These are phyloP conservation scores for Venturia pyrina DNA, from an alignment of 2,329 filamentous ascomycete species.

Conservation along the genomic window DNA sequence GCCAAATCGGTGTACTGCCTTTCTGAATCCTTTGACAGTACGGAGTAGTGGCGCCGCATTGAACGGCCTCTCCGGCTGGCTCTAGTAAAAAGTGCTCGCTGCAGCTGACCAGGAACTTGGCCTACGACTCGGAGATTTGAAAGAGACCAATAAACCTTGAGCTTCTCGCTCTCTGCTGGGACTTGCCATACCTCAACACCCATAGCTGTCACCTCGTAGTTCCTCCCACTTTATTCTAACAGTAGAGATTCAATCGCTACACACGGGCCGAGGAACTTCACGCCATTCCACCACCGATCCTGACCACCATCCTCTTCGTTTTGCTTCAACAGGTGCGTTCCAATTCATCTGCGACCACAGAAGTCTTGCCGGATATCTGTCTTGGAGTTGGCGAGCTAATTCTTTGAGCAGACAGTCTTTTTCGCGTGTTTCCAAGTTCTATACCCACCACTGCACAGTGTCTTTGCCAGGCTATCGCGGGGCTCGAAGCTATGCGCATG, in stretches of 20 bases:
- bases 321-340: background rate
- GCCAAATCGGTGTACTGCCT: background rate
- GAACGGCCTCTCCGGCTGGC: background rate
- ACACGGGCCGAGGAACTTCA: background rate
- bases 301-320: background rate
- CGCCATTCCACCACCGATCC: background rate
- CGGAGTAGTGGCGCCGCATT: background rate
- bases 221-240: background rate
- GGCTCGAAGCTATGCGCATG: background rate
- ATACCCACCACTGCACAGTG: background rate
- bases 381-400: background rate
- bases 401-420: background rate
- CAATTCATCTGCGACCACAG: background rate
- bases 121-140: slow-evolving; percentile 6
- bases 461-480: background rate
- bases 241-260: background rate
- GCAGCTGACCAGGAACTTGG: slow-evolving; percentile 6
- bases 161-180: background rate
- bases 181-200: background rate
- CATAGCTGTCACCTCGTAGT: background rate
- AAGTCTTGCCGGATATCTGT: background rate
- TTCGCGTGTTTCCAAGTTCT: background rate
- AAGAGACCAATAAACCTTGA: background rate
- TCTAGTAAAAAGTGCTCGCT: background rate
- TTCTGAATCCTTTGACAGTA: background rate